Evolutionary conservation across 192 early-diverging fungal species (phyloP), one percentile per base, ranked within the genome.

Genomic region (Geosiphon pyriformis): DNA sequence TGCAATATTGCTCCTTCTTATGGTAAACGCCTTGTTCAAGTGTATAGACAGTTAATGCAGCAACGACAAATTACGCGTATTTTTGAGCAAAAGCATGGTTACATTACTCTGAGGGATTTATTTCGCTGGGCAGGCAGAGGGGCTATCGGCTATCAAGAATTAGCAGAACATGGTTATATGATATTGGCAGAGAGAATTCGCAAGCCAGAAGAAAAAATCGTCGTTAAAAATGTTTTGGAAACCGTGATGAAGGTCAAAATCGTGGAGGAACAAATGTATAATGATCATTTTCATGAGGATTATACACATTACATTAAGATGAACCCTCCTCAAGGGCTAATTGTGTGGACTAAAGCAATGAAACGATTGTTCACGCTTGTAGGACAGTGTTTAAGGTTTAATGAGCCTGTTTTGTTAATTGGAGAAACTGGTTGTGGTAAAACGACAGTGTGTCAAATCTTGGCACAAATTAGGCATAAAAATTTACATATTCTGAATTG

Each of bases 401-500:
- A 86, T 59, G 97, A 99, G 70, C 95, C 97, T 17, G 90, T 97
- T 27, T 74, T 99, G 33, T 79, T 99, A 4, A 92, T 99, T 4
- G 97, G 97, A 53, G 97, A 97, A 70, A 98, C 97, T 20, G 97
- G 97, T n/a, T 90, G 90, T 71, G 97, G 95, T 55, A 99, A 98
- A 73, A 99, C 97, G 8, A 98, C 94, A 22, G 93, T 98, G 2
- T 95, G 93, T 75, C 93, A 99, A 74, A 87, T 99, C 76, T 71
- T 99, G 10, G 87, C 93, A 0, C 75, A 84, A 17, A 74, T 92
- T 11, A 79, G 79, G 25, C 56, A 72, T 4, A 78, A 80, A 31
- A 80, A 83, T 20, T 75, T 99, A 37, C 85, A 88, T 61, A 89
- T 94, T 53, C 92, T 99, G 57, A 99, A 98, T 74, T 95, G 94